A percentile compares a stretch with the other conserved stretches of the same genome.
phyloP scores from a whole-genome alignment of 805 yeast species.

The Lipomyces chichibuensis region DNA sequence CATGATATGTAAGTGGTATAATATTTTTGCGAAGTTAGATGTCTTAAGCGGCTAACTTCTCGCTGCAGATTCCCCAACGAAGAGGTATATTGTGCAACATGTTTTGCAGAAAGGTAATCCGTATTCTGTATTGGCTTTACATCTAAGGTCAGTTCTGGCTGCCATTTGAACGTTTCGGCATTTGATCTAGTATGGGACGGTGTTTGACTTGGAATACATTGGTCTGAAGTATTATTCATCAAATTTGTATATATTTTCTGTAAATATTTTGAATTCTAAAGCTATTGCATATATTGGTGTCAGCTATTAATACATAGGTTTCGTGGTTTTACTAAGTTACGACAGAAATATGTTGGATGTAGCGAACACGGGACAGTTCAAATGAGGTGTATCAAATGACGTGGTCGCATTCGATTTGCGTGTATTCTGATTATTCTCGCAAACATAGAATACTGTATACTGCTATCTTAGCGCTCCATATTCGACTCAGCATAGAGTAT shows the following conservation, averaged over 20 bases:
- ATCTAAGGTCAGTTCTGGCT: neutral
- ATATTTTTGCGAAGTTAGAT: neutral
- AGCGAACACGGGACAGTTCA: neutral
- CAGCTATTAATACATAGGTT: neutral
- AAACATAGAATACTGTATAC: neutral
- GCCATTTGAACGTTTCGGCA: neutral
- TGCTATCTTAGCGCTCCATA: neutral
- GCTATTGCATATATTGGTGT: neutral
- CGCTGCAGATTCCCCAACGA: slow-evolving; percentile 19
- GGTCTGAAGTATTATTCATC: neutral
- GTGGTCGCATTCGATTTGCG: neutral
- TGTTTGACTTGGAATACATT: neutral
- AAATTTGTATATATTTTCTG: neutral
- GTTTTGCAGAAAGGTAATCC: slow-evolving; percentile 15
- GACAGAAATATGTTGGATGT: too few species aligned
- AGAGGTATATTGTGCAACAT: slow-evolving; percentile 26
- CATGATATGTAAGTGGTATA: slow-evolving; percentile 23
- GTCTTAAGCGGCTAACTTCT: neutral
- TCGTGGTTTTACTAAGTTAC: neutral
- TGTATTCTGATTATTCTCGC: neutral
- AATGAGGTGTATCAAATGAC: neutral
- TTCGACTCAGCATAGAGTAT: too few species aligned
- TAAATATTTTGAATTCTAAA: neutral
- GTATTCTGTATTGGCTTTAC: neutral
- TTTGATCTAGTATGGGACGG: neutral